Conservation (phyloP, 371 early-diverging fungal species). For the Smittium culicis region DNA sequence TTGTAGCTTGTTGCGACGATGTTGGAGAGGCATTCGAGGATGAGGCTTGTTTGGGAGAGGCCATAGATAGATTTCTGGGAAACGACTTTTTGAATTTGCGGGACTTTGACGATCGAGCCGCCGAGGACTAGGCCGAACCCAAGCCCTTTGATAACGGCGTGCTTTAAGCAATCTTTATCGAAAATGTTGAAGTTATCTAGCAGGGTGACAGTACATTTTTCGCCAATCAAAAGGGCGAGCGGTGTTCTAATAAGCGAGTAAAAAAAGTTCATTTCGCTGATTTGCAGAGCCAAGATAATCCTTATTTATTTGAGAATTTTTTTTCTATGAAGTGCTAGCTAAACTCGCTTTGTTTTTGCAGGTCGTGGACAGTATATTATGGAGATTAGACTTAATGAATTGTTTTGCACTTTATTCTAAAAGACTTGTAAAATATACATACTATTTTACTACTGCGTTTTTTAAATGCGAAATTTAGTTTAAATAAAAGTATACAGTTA, state of each 20-base stretch:
- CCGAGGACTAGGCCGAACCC: conserved; percentile 83
- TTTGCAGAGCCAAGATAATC: no score
- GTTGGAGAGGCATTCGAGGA: conserved; percentile 72
- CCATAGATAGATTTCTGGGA: conserved; percentile 55
- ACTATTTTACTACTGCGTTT: no score
- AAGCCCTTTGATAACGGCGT: conserved; percentile 69
- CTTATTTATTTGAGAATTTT: no score
- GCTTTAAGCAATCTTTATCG: conserved; percentile 60
- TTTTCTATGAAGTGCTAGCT: no score
- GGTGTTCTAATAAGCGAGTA: conserved; percentile 32
- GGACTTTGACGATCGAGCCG: conserved; percentile 81
- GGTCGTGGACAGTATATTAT: no score
- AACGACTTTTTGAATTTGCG: conserved; percentile 84
- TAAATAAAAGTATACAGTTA: no score
- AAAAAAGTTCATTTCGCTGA: conserved; percentile 14
- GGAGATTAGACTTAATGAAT: no score
- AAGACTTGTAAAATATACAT: no score
- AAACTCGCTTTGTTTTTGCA: no score
- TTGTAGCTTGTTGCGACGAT: conserved; percentile 74
- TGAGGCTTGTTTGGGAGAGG: conserved; percentile 55
- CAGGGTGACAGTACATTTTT: conserved; percentile 48
- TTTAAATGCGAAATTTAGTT: no score
- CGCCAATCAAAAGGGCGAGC: conserved; percentile 46
- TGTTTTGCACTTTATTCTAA: no score
- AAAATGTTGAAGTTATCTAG: conserved; percentile 47